Percentiles rank a stretch among this genome's conserved stretches.
Evolutionary conservation across 257 asterid genomes (phyloP).

Genomic region (Solanum corneliomulleri): DNA sequence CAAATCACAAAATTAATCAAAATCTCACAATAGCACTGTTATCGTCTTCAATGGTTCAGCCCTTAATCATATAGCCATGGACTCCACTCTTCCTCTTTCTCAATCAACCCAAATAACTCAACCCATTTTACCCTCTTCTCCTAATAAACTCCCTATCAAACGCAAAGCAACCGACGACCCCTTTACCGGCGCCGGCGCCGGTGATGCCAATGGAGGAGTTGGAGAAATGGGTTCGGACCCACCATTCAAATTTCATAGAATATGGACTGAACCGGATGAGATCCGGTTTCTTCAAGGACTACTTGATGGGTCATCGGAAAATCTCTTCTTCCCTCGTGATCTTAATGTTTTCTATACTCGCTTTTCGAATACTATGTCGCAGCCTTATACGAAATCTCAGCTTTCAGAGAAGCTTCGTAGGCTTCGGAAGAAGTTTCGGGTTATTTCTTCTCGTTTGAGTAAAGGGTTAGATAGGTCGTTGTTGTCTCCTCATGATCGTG

Average conservation of each 20-base stretch:
- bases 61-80: conserved; percentile 25
- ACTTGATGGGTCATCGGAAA: conserved; percentile 26
- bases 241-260: conserved; percentile 69
- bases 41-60: not conserved
- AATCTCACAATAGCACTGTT: not conserved
- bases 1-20: not conserved
- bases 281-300: conserved; percentile 68
- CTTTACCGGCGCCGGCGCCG: not conserved
- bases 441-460: conserved; percentile 39
- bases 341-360: conserved; percentile 51
- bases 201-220: not conserved
- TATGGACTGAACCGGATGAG: conserved; percentile 92
- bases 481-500: conserved; percentile 56
- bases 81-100: conserved; percentile 31
- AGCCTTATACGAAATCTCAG: conserved; percentile 78
- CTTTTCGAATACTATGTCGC: conserved; percentile 60
- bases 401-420: conserved; percentile 75
- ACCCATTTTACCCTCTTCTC: conserved; percentile 13
- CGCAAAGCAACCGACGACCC: conserved; percentile 42
- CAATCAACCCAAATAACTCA: not conserved
- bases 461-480: conserved; percentile 40
- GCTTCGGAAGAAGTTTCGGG: conserved; percentile 69
- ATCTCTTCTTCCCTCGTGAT: conserved; percentile 60
- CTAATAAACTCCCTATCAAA: conserved; percentile 67
- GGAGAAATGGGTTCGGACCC: conserved; percentile 3